A percentile compares a stretch with the other conserved stretches of the same genome.
Conservation (phyloP, 1,284 basidiomycete species). For the Volvariella volvacea region DNA sequence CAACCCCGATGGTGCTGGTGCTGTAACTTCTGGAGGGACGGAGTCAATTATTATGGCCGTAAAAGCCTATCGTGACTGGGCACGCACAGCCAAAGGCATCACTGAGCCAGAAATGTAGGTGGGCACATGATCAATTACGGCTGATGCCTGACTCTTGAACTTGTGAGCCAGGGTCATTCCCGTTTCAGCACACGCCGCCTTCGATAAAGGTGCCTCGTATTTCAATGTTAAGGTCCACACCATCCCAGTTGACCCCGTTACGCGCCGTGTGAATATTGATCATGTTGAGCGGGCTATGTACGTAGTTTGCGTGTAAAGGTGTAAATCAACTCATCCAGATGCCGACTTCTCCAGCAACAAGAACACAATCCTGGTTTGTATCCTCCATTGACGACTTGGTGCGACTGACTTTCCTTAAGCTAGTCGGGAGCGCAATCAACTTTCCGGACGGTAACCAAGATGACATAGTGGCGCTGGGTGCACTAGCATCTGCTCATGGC, state of each 20-base stretch:
- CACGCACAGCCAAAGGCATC: constrained; percentile 77
- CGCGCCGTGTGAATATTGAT: constrained; percentile 77
- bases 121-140: not conserved
- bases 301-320: constrained; percentile 22
- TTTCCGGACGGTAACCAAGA: constrained; percentile 91
- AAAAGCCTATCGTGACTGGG: constrained; percentile 95
- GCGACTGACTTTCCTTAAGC: constrained; percentile 30
- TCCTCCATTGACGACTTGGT: not conserved
- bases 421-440: constrained; percentile 89
- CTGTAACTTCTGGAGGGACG: constrained; percentile 93
- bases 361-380: constrained; percentile 73
- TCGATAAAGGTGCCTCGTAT: constrained; percentile 90
- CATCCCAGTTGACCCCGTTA: constrained; percentile 79
- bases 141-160: not conserved
- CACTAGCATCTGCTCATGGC: constrained; percentile 70
- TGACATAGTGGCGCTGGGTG: constrained; percentile 78
- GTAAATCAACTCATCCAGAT: not conserved
- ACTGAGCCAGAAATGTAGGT: constrained; percentile 85
- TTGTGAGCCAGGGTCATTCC: constrained; percentile 66
- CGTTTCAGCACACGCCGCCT: constrained; percentile 87
- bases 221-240: constrained; percentile 89
- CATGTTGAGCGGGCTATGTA: constrained; percentile 82
- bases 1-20: constrained; percentile 79
- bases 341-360: constrained; percentile 47
- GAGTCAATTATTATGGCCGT: constrained; percentile 94